Percentiles rank a stretch among this genome's conserved stretches.
phyloP scores from a whole-genome alignment of 495 filamentous ascomycete genomes.

The Annulohypoxylon maeteangense region DNA sequence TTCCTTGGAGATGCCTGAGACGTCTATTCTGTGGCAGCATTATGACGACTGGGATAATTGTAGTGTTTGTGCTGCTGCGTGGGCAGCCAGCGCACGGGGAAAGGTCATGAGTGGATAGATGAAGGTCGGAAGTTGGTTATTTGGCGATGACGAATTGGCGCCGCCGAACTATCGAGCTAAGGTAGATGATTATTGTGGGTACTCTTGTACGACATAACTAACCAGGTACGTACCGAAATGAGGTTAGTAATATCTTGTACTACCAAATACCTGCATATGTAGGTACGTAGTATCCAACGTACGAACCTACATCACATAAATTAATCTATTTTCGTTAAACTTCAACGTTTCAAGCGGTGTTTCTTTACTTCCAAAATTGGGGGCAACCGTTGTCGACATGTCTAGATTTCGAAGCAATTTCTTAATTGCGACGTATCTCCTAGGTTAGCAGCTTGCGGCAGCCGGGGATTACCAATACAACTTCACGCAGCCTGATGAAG shows the following conservation, averaged over 20 bases:
- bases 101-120: conserved; percentile 55
- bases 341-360: too few species aligned
- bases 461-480: too few species aligned
- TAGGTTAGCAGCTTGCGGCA: too few species aligned
- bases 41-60: background rate
- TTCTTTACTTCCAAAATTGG: too few species aligned
- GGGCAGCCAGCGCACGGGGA: conserved; percentile 53
- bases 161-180: background rate
- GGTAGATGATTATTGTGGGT: conserved; percentile 7
- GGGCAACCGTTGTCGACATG: too few species aligned
- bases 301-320: too few species aligned
- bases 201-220: background rate
- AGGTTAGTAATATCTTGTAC: background rate
- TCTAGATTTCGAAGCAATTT: too few species aligned
- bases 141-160: conserved; percentile 6
- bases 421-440: too few species aligned
- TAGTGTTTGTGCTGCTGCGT: conserved; percentile 44
- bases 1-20: conserved; percentile 85
- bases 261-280: background rate
- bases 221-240: background rate
- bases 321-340: too few species aligned
- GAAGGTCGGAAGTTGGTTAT: conserved; percentile 46
- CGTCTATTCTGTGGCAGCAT: conserved; percentile 80
- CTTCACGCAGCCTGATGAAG: too few species aligned
- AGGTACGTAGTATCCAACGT: too few species aligned